Percentiles rank a stretch among this genome's conserved stretches.
phyloP scores from a whole-genome alignment of 208 protist genomes.

The Endotrypanum monterogeii region DNA sequence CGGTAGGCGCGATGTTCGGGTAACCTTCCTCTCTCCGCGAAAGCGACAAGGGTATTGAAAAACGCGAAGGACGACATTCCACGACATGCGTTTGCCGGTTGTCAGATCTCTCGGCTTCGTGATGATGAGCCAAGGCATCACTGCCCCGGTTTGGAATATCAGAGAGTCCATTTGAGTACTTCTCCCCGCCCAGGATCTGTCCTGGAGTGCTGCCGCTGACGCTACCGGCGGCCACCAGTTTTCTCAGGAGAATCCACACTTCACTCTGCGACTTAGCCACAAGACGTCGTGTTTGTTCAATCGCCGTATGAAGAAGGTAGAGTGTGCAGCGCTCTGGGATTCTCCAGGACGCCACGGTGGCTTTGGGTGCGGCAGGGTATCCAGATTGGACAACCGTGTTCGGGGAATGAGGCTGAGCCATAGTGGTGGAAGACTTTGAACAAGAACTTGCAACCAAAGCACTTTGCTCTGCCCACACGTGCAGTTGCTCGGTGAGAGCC shows the following conservation, averaged over 20 bases:
- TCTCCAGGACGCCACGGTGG: neutral
- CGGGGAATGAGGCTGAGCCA: no score
- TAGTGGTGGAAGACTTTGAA: neutral
- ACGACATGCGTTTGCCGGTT: neutral
- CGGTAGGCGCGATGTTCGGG: neutral
- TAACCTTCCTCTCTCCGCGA: neutral
- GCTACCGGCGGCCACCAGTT: neutral
- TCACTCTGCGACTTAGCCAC: neutral
- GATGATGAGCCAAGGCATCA: neutral
- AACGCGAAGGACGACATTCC: neutral
- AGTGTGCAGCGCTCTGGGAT: neutral
- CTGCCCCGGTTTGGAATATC: neutral
- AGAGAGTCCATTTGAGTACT: constrained; percentile 7
- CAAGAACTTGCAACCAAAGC: neutral
- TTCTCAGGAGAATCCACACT: neutral
- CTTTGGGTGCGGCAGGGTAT: neutral
- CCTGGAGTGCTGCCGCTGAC: constrained; percentile 1
- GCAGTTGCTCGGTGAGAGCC: neutral
- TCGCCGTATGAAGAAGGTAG: constrained; percentile 2
- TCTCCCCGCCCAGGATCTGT: constrained; percentile 13
- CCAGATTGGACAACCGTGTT: neutral
- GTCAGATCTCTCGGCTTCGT: neutral
- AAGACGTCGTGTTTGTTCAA: constrained; percentile 20
- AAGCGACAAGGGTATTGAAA: neutral
- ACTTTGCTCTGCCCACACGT: neutral